Base-by-base conservation (phyloP, 139 green algal genomes). In the Chlorella vulgaris region DNA sequence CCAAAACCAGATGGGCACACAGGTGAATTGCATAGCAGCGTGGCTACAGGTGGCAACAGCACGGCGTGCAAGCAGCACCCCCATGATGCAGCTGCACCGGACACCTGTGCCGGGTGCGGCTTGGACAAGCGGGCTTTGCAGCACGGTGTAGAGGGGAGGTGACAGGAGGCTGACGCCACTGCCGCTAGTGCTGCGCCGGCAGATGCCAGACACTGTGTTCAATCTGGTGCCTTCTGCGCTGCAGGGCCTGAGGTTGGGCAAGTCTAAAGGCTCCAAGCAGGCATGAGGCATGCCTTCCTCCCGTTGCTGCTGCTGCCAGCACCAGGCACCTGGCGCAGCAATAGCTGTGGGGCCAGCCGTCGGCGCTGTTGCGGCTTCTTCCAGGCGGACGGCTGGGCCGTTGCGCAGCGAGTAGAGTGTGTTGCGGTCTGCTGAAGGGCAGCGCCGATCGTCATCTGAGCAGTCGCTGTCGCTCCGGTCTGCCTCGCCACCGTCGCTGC, bases 321-420 rank as follows among this genome's bases (percentile, higher is more conserved):
- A 10, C 47, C 47, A 58, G 13, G 47, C 47, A 58, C 47, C 47
- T 58, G 47, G 15, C 47, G 15, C 19, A 51, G 61, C 29, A 4
- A 31, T 31, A 15, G 29, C 38, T 31, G 29, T 42, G n/a, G 61
- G 61, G 28, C 3, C 2, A 7, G 35, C 28, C 18, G 69, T 29
- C 7, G 73, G 35, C 1, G 51, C 15, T 0, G 36, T 53, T 15
- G 31, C 19, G 1, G 53, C 51, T 28, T 79, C 43, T 26, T 79
- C 33, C 53, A 79, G 53, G 24, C 73, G 73, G 35, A 50, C 73
- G 24, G 68, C 51, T 7, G 67, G 29, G 35, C 73, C 73, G 51
- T 79, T 68, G 35, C 53, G 53, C 53, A 79, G 73, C 35, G 53
- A 68, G 28, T 79, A 79, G 42, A 51, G 73, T 35, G 35, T 67